Percentiles rank a stretch among this genome's conserved stretches.
Conservation (phyloP, 345 rosid species). For the Erucastrum elatum region DNA sequence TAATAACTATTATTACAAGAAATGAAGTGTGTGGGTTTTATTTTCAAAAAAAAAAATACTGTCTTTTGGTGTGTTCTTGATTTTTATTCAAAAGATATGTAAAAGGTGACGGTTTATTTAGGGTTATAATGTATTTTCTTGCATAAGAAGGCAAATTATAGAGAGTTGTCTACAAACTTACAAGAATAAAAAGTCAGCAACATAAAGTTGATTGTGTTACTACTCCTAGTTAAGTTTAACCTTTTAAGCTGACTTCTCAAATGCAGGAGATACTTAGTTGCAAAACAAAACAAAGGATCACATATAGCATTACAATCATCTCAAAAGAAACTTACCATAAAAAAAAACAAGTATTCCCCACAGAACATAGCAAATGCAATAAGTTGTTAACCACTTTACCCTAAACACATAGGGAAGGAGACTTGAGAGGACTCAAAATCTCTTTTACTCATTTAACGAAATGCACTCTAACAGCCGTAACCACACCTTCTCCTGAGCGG, state of each 20-base stretch:
- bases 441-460: too few species aligned
- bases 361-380: too few species aligned
- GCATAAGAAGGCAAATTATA: slow-evolving; percentile 29
- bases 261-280: too few species aligned
- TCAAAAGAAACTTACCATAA: too few species aligned
- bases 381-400: too few species aligned
- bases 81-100: slow-evolving; percentile 7
- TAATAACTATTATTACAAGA: background rate
- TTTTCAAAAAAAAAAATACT: background rate
- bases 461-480: background rate
- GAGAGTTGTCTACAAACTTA: slow-evolving; percentile 13
- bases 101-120: slow-evolving; percentile 14
- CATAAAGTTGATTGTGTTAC: background rate
- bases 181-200: slow-evolving; percentile 10
- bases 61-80: slow-evolving; percentile 26
- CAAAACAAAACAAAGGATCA: too few species aligned
- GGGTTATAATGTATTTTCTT: slow-evolving; percentile 31
- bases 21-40: slow-evolving; percentile 3
- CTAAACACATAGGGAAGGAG: too few species aligned
- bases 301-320: too few species aligned
- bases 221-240: background rate
- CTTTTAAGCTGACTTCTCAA: background rate
- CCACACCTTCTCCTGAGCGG: slow-evolving; percentile 10
- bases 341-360: too few species aligned
- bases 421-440: too few species aligned